Evolutionary conservation across 257 asterid species (phyloP).

Genomic region (Lycium ferocissimum): DNA sequence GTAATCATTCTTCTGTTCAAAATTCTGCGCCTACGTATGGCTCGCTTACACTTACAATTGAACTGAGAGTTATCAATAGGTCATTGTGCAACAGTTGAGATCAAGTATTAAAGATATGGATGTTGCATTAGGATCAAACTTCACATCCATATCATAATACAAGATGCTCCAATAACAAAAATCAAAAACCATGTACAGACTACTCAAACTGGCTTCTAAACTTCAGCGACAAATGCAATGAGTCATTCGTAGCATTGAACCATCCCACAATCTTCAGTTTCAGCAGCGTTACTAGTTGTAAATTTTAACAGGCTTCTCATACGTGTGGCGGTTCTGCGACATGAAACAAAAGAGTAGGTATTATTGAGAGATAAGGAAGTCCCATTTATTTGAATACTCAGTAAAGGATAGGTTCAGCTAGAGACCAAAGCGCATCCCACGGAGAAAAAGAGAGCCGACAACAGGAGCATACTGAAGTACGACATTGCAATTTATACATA

Average conservation of each 20-base stretch:
- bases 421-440: neutral
- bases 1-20: neutral
- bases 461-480: neutral
- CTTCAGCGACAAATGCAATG: neutral
- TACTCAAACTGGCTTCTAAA: neutral
- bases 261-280: neutral
- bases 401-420: neutral
- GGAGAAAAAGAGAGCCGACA: neutral
- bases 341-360: neutral
- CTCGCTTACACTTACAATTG: neutral
- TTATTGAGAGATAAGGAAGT: neutral
- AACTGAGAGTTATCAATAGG: neutral
- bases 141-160: conserved; percentile 16
- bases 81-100: neutral
- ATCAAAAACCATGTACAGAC: neutral
- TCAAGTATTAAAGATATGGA: conserved; percentile 19
- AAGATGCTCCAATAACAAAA: neutral
- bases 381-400: neutral
- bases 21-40: neutral
- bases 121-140: conserved; percentile 19
- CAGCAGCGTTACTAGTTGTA: neutral
- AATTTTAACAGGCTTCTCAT: conserved; percentile 18
- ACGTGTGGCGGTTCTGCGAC: neutral
- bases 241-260: neutral
- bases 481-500: neutral